These are phyloP conservation scores for Vaccinium myrtillus DNA, from an alignment of 148 eudicot genomes.

Conservation along the genomic window DNA sequence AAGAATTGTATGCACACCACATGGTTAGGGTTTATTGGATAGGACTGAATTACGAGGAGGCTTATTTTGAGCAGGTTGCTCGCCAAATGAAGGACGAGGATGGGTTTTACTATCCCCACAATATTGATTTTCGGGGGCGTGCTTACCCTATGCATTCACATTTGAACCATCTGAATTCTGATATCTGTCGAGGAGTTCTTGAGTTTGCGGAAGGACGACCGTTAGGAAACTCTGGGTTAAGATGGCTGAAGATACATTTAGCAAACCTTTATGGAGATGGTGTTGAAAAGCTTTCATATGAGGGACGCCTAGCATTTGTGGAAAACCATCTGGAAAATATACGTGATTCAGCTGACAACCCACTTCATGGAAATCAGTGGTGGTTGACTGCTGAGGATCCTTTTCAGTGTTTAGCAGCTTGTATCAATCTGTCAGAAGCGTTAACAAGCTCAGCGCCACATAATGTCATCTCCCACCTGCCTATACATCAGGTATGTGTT, in stretches of 20 bases:
- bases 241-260: conserved; percentile 82
- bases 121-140: conserved; percentile 87
- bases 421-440: conserved; percentile 79
- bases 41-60: conserved; percentile 5
- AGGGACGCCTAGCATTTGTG: conserved; percentile 70
- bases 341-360: conserved; percentile 70
- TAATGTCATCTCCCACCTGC: conserved; percentile 68
- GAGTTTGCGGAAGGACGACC: conserved; percentile 94
- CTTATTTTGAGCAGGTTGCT: conserved; percentile 61
- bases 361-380: conserved; percentile 74
- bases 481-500: conserved; percentile 74
- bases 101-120: conserved; percentile 91
- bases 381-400: conserved; percentile 95
- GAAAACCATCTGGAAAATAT: conserved; percentile 65
- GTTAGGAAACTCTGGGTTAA: conserved; percentile 71
- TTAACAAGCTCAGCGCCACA: conserved; percentile 64
- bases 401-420: conserved; percentile 89
- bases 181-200: conserved; percentile 87
- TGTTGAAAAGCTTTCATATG: conserved; percentile 73
- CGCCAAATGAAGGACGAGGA: conserved; percentile 82
- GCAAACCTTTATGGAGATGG: conserved; percentile 85
- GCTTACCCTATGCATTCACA: conserved; percentile 97
- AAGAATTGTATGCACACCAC: neutral
- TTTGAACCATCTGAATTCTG: conserved; percentile 84
- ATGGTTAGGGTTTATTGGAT: conserved; percentile 6